Base-by-base conservation (phyloP, 1,284 basidiomycete genomes). In the Moniliella sp. region DNA sequence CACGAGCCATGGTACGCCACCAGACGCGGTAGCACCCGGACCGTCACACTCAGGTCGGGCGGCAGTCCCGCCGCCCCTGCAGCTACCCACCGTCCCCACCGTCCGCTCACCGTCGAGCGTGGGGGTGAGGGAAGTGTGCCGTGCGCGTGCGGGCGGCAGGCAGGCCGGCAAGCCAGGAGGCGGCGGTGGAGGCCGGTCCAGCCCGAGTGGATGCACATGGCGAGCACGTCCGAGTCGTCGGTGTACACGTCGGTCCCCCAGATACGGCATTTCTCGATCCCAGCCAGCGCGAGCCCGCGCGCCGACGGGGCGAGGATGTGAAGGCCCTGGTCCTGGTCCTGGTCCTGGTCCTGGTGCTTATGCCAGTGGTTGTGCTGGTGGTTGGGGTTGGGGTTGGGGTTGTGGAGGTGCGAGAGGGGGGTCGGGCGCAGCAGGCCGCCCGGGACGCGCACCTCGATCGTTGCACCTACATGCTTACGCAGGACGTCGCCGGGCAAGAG, bases 191-290 rank as follows among this genome's bases (percentile, higher is more conserved):
- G 38, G 61, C 56, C 31, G 65, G 48, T 45, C 67, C 67, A 69
- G 8, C 69, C 69, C 1, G 65, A 64, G 45, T 71, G 69, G 3
- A 69, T 48, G 18, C 67, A 62, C 30, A 69, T 62, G 11, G 64
- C 62, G 1, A 69, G 57, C 4, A 69, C 56, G 45, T 69, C 67
- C 15, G 68, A 69, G 46, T 71, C 69, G 48, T 71, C 69, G 11
- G 69, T 70, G 45, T 69, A 71, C 23, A 70, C 66, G 33, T 70
- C 68, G 3, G 67, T 69, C 4, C 69, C 69, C 69, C 69, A 70
- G 17, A 68, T 48, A 25, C 62, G 56, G 21, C 66, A 48, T n/a
- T 42, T 40, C 12, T 41, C 32, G n/a, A n/a, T n/a, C n/a, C n/a
- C n/a, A n/a, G n/a, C n/a, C n/a, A n/a, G n/a, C n/a, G n/a, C n/a